Evolutionary conservation across 2,329 filamentous ascomycete species (phyloP).

Genomic region (Aspergillus jensenii): DNA sequence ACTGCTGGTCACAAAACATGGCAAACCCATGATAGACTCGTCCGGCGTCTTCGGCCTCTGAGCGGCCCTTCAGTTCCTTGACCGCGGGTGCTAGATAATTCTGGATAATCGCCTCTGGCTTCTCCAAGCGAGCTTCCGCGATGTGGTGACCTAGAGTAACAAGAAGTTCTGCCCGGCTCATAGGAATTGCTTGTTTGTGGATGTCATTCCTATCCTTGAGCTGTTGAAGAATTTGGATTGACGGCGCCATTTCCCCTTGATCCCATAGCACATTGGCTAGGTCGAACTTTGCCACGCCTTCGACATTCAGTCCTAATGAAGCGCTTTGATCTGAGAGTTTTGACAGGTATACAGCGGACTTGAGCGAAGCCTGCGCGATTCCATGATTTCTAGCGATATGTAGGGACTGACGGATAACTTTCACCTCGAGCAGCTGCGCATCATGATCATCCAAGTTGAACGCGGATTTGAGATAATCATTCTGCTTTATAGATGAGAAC

Average conservation of each 20-base stretch:
- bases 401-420: constrained; percentile 73
- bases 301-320: constrained; percentile 70
- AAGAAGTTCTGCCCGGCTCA: constrained; percentile 76
- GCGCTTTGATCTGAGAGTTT: constrained; percentile 71
- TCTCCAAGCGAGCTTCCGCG: constrained; percentile 85
- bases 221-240: constrained; percentile 82
- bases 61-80: constrained; percentile 70
- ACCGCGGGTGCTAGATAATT: constrained; percentile 84
- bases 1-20: constrained; percentile 88
- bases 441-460: constrained; percentile 63
- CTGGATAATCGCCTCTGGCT: constrained; percentile 84
- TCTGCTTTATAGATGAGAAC: constrained; percentile 74
- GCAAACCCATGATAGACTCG: constrained; percentile 95
- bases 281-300: constrained; percentile 76
- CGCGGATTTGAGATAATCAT: constrained; percentile 60
- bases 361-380: constrained; percentile 81
- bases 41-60: constrained; percentile 71
- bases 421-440: constrained; percentile 70
- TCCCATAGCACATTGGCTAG: constrained; percentile 91
- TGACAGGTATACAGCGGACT: constrained; percentile 78
- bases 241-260: constrained; percentile 83
- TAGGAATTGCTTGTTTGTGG: constrained; percentile 66
- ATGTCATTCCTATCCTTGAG: constrained; percentile 64
- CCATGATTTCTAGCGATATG: constrained; percentile 75
- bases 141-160: constrained; percentile 86